These are phyloP conservation scores for Gossypium trilobum DNA, from an alignment of 441 rosid genomes.

Conservation along the genomic window DNA sequence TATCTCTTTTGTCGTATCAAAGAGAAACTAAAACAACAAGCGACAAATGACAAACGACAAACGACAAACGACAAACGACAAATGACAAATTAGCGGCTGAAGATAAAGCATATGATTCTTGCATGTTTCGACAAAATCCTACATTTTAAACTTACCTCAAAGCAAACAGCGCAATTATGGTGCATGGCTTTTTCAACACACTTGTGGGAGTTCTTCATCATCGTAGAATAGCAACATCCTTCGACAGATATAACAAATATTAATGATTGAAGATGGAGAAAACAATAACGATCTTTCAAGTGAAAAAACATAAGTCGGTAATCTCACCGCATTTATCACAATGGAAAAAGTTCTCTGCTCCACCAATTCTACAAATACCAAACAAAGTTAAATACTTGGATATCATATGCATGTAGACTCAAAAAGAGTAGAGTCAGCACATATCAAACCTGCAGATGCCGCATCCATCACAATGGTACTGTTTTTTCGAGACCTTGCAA, in stretches of 20 bases:
- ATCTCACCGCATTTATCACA: constrained; percentile 43
- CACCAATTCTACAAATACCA: constrained; percentile 35
- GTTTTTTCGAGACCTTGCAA: constrained; percentile 37
- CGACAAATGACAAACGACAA: not conserved
- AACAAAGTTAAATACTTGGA: not conserved
- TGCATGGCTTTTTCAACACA: constrained; percentile 63
- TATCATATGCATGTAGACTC: not conserved
- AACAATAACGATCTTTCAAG: not conserved
- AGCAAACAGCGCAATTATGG: constrained; percentile 53
- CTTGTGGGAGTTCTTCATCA: constrained; percentile 38
- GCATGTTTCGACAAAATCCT: not conserved
- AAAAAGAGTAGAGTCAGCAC: not conserved
- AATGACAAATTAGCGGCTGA: not conserved
- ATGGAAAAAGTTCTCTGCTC: constrained; percentile 45
- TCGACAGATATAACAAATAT: not conserved
- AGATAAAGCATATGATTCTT: not conserved
- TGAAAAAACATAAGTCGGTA: not conserved
- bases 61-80: not conserved
- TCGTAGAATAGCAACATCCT: constrained; percentile 45
- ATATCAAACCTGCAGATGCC: constrained; percentile 47
- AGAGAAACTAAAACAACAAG: constrained; percentile 35
- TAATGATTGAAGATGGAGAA: not conserved
- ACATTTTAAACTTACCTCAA: constrained; percentile 35
- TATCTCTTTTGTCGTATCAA: constrained; percentile 47
- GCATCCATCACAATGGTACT: constrained; percentile 49